These are phyloP conservation scores for Avena atlantica DNA, from an alignment of 176 grass and related monocot genomes.

Conservation along the genomic window DNA sequence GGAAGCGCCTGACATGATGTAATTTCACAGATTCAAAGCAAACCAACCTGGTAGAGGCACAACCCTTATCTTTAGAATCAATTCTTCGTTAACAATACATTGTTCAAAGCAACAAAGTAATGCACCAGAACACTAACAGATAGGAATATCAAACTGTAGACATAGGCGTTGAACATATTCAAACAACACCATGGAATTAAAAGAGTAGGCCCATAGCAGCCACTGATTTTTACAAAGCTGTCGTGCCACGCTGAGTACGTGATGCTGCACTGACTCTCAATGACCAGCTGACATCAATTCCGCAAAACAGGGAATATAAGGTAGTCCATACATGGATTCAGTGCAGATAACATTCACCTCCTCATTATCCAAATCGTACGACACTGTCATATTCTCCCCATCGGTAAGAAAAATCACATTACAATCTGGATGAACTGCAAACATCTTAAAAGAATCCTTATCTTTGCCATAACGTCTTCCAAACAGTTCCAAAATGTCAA, in stretches of 20 bases:
- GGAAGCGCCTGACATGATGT: background rate
- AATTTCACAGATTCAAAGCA: background rate
- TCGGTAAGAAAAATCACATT: background rate
- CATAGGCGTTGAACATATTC: too few relatives aligned
- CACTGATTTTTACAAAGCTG: background rate
- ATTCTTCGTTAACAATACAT: too few relatives aligned
- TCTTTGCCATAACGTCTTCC: background rate
- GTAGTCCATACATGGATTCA: background rate
- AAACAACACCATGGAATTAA: background rate
- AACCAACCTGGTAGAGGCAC: too few relatives aligned
- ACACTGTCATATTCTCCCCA: background rate
- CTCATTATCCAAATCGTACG: background rate
- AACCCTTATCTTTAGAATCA: background rate
- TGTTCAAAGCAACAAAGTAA: background rate
- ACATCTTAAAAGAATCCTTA: background rate
- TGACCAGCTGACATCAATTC: constrained; percentile 3
- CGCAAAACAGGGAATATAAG: constrained; percentile 26
- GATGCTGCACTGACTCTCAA: background rate
- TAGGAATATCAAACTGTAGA: background rate
- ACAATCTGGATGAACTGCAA: background rate
- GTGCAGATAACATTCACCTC: background rate
- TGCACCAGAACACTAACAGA: background rate
- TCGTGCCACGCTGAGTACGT: background rate
- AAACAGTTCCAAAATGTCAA: background rate
- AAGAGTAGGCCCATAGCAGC: background rate